Percentiles rank a stretch among this genome's conserved stretches.
phyloP scores from a whole-genome alignment of 2,329 filamentous ascomycete species.

The Orbilia oligospora region DNA sequence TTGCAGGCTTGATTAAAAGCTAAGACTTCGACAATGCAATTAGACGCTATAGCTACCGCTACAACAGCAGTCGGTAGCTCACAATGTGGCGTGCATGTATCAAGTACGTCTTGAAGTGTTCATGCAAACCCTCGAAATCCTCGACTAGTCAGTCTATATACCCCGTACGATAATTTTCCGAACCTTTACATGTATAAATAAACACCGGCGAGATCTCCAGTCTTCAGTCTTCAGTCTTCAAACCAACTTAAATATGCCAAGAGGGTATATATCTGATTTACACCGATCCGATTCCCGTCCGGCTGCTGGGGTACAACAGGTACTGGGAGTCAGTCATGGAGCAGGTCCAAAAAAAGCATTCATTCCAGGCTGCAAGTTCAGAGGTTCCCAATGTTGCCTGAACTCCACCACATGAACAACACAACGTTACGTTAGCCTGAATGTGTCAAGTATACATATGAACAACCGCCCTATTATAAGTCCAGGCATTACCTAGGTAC shows the following conservation, averaged over 20 bases:
- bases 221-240: no score
- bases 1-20: background rate
- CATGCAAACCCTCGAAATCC: no score
- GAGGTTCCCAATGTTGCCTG: constrained; percentile 38
- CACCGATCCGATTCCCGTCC: constrained; percentile 1
- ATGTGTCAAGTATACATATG: background rate
- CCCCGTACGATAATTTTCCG: background rate
- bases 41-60: constrained; percentile 46
- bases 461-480: background rate
- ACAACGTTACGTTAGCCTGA: constrained; percentile 21
- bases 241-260: no score
- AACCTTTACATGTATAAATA: background rate
- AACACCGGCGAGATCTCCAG: background rate
- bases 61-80: constrained; percentile 1
- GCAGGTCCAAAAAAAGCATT: constrained; percentile 27
- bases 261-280: background rate
- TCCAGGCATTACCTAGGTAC: constrained; percentile 2
- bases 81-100: constrained; percentile 11
- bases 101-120: no score
- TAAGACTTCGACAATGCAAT: background rate
- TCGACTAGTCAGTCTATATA: no score
- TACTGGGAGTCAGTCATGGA: constrained; percentile 21
- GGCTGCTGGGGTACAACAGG: background rate
- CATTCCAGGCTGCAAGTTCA: constrained; percentile 29
- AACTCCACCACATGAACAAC: constrained; percentile 25